Evolutionary conservation across 106 monocot species (phyloP).

Genomic region (Phalaenopsis equestris): DNA sequence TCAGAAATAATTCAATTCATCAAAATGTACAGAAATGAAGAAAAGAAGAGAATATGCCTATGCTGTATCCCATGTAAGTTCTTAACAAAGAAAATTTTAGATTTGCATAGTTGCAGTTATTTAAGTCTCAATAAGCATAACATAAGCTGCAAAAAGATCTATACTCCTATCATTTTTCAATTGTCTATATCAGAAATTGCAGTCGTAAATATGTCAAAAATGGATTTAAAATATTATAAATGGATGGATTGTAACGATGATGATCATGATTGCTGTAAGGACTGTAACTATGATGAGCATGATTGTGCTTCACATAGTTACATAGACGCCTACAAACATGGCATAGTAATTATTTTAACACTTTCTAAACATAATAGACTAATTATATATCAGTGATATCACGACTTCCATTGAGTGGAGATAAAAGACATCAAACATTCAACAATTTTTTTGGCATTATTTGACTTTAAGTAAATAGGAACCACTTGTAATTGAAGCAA

Average conservation of each 20-base stretch:
- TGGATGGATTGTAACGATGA: not conserved
- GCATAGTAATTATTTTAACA: not conserved
- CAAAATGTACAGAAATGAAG: not conserved
- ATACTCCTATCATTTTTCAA: not conserved
- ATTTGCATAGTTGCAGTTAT: not conserved
- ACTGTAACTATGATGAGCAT: not conserved
- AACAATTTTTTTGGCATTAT: not conserved
- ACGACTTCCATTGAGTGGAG: not conserved
- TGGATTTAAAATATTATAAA: not conserved
- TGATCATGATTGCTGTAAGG: not conserved
- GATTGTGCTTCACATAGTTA: not conserved
- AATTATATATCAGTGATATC: not conserved
- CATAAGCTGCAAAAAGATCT: not conserved
- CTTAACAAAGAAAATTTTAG: not conserved
- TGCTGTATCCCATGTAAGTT: not conserved
- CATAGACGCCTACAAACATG: not conserved
- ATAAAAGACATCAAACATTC: not conserved
- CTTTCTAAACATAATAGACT: not conserved
- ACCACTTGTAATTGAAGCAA: not conserved
- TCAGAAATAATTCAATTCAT: slow-evolving; percentile 1
- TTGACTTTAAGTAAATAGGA: not conserved
- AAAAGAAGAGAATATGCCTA: not conserved
- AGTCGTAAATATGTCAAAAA: not conserved
- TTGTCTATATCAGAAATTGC: not conserved
- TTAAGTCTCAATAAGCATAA: not conserved